These are phyloP conservation scores for Penicillium samsonianum DNA, from an alignment of 495 filamentous ascomycete genomes.

Conservation along the genomic window DNA sequence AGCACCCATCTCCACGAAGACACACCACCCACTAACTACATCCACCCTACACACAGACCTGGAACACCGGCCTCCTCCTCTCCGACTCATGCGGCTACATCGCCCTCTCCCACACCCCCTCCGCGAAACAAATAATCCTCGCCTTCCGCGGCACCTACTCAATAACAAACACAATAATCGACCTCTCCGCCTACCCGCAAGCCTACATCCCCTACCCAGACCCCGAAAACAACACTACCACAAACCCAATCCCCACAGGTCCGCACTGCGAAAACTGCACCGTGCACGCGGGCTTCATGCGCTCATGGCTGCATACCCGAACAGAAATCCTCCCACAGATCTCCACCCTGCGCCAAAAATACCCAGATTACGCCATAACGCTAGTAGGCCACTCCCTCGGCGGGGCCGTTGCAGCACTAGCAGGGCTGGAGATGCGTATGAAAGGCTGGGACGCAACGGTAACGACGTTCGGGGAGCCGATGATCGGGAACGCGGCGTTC, in stretches of 20 bases:
- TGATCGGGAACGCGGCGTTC: constrained; percentile 75
- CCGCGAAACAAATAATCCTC: constrained; percentile 68
- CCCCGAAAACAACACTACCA: constrained; percentile 25
- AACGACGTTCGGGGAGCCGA: constrained; percentile 93
- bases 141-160: constrained; percentile 96
- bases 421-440: constrained; percentile 70
- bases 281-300: constrained; percentile 87
- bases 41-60: constrained; percentile 54
- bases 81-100: constrained; percentile 95
- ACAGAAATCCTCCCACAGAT: constrained; percentile 62
- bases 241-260: constrained; percentile 1
- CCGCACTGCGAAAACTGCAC: constrained; percentile 75
- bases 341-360: constrained; percentile 47
- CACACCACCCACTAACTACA: neutral
- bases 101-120: constrained; percentile 72
- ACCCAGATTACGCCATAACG: constrained; percentile 71
- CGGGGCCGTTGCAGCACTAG: constrained; percentile 87
- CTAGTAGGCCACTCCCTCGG: constrained; percentile 91
- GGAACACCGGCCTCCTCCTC: constrained; percentile 84
- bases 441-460: constrained; percentile 71
- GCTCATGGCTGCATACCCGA: constrained; percentile 76
- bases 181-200: constrained; percentile 85
- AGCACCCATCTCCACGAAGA: neutral
- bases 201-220: constrained; percentile 81
- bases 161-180: constrained; percentile 82